Conservation (phyloP, 371 early-diverging fungal species). For the Polyrhizophydium stewartii region DNA sequence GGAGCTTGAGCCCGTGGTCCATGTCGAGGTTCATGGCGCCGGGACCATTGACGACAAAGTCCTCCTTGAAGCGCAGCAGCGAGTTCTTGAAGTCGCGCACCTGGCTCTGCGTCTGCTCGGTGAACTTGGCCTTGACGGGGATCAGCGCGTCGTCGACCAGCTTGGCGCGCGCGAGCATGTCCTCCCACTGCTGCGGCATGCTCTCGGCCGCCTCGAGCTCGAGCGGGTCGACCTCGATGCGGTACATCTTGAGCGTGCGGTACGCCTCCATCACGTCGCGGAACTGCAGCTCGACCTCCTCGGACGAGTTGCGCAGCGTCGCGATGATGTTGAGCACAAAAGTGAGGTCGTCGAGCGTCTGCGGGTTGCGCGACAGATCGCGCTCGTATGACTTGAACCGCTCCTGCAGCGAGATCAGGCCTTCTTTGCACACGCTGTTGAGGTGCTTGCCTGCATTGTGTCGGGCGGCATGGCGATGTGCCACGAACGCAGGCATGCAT, state of each 20-base stretch:
- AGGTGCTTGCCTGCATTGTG: constrained; percentile 38
- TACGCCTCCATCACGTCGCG: constrained; percentile 49
- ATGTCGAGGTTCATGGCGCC: constrained; percentile 42
- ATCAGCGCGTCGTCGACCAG: constrained; percentile 44
- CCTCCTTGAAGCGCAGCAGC: constrained; percentile 43
- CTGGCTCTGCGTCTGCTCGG: constrained; percentile 46
- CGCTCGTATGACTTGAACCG: constrained; percentile 36
- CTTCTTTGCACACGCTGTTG: constrained; percentile 38
- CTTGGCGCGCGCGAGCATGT: constrained; percentile 33
- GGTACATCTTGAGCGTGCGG: constrained; percentile 45
- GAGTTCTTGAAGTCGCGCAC: constrained; percentile 48
- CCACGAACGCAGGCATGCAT: background rate
- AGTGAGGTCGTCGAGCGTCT: constrained; percentile 53
- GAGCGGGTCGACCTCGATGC: constrained; percentile 31
- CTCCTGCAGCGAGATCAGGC: constrained; percentile 25
- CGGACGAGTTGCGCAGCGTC: constrained; percentile 40
- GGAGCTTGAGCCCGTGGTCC: constrained; percentile 41
- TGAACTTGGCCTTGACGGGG: constrained; percentile 55
- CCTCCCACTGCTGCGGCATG: constrained; percentile 40
- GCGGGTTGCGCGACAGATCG: constrained; percentile 39
- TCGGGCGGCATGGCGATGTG: background rate
- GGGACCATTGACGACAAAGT: constrained; percentile 46
- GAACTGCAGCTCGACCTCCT: constrained; percentile 48
- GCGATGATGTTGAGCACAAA: constrained; percentile 52
- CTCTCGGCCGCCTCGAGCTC: constrained; percentile 32